Base-by-base conservation (phyloP, 805 yeast species). In the Wickerhamomyces hampshirensis region DNA sequence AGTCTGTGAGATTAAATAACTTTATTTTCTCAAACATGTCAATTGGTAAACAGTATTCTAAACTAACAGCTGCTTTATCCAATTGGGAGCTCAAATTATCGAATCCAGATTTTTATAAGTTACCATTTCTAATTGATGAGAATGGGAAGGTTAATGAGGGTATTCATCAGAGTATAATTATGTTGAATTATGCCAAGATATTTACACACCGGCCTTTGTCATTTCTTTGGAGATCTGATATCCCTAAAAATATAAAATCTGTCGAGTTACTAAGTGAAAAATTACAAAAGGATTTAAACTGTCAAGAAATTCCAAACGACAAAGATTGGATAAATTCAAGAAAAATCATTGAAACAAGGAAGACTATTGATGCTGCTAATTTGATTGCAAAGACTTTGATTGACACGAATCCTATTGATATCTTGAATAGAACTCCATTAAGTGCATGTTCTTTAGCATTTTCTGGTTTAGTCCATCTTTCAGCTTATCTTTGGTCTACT, bases 141-240 rank as follows among this genome's bases (percentile, higher is more conserved):
- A 54, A 55, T 42, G 78, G 78, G 2, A 43, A 42, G 5, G 71
- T 73, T 10, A 73, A 73, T 46, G 77, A 73, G 38, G 79, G 78
- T 19, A 68, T 72, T 4, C 75, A 71, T 35, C 77, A 73, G 44
- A 64, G 76, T 2, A 59, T 68, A 8, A 58, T 71, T 37, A 51
- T 73, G 51, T 58, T 67, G 35, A 68, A 68, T 39, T 73, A 73
- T 51, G 76, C 78, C 1, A 70, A 68, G 42, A 70, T 73, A n/a
- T 73, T 72, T 44, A 69, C 73, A 4, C 76, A 73, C 50, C 51
- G 78, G 38, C 79, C 78, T 3, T 63, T 73, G 38, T 71, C 77
- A 8, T 71, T 64, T 47, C 54, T 72, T 4, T 73, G 76, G 76
- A 65, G 72, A 48, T 64, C 70, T 1, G 71, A 67, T 43, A 55